These are phyloP conservation scores for Apophysomyces sp. DNA, from an alignment of 371 early-diverging fungal species.

Conservation along the genomic window DNA sequence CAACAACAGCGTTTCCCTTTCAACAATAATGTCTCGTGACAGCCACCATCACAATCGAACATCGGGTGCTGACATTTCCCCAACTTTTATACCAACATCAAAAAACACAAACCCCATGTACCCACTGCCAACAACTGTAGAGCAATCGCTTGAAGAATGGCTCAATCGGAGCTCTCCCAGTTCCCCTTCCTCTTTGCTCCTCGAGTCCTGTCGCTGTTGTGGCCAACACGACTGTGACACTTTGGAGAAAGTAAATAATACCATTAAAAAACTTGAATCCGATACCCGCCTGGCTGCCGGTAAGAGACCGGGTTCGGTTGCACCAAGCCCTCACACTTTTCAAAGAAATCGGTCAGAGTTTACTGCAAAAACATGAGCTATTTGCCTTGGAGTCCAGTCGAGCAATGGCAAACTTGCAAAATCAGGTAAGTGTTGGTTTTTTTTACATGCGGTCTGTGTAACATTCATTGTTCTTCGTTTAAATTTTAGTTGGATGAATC, in stretches of 20 bases:
- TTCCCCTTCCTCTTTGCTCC: conserved; percentile 9
- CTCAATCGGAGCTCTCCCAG: conserved; percentile 24
- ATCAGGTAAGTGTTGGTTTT: conserved; percentile 23
- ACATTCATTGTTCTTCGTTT: not conserved
- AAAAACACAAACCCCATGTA: not conserved
- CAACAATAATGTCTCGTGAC: not conserved
- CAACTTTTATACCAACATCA: not conserved
- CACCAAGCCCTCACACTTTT: too few relatives aligned
- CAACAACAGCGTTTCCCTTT: not conserved
- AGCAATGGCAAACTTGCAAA: conserved; percentile 24
- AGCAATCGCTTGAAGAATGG: conserved; percentile 46
- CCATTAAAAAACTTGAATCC: conserved; percentile 38
- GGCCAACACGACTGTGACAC: conserved; percentile 27
- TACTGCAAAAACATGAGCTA: conserved; percentile 43
- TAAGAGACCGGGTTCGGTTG: too few relatives aligned
- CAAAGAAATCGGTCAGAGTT: conserved; percentile 49
- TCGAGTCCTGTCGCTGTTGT: conserved; percentile 39
- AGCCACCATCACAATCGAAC: not conserved
- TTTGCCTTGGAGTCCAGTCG: conserved; percentile 30
- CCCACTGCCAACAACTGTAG: conserved; percentile 5
- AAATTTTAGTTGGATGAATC: conserved; percentile 20
- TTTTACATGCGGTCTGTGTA: not conserved
- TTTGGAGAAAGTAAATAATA: conserved; percentile 21
- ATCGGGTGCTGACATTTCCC: not conserved
- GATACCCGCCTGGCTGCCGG: conserved; percentile 50